Base-by-base conservation (phyloP, 2,329 filamentous ascomycete species). In the Stachybotrys elegans region DNA sequence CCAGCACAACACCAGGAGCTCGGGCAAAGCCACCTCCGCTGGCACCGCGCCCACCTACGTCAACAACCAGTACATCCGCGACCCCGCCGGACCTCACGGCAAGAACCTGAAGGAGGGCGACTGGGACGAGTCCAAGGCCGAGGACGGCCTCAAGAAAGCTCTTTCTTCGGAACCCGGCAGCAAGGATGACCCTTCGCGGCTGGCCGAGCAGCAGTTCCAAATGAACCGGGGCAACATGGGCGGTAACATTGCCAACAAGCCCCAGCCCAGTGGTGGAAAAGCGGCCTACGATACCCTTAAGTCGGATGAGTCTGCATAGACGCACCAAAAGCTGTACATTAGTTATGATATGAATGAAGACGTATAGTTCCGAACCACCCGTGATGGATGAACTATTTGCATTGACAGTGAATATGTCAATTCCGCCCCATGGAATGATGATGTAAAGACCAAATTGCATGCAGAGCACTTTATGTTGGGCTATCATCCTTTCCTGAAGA, bases 181-280 rank as follows among this genome's bases (percentile, higher is more conserved):
- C 6, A 60, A 67, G 52, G 58, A 73, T 45, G 75, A 78, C 51
- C 75, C 75, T 4, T 64, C 66, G 41, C 54, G 68, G 8, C 45
- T 65, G 31, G 73, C 73, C 5, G 73, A 75, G 57, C 50, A 60
- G 32, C 66, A 68, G 50, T 64, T 78, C 25, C 48, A 58, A 45
- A 44, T 52, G 37, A 51, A 50, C 14, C 51, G 56, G 40, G 53
- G 47, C 25, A 47, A 51, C 6, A 48, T 25, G 19, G 54, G 51
- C 2, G 42, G 56, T n/a, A 55, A 54, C 32, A 51, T 56, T 20
- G 56, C 55, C 1, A 56, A 50, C 12, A 60, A 48, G 17, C 57
- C 67, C 48, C 42, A 22, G 2, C 48, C 55, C 5, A 19, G 62
- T 4, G 42, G 48, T 3, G 57, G 47, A 19, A 54, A 56, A 48